Conservation (phyloP, 1,284 basidiomycete genomes). For the Cronartium quercuum region DNA sequence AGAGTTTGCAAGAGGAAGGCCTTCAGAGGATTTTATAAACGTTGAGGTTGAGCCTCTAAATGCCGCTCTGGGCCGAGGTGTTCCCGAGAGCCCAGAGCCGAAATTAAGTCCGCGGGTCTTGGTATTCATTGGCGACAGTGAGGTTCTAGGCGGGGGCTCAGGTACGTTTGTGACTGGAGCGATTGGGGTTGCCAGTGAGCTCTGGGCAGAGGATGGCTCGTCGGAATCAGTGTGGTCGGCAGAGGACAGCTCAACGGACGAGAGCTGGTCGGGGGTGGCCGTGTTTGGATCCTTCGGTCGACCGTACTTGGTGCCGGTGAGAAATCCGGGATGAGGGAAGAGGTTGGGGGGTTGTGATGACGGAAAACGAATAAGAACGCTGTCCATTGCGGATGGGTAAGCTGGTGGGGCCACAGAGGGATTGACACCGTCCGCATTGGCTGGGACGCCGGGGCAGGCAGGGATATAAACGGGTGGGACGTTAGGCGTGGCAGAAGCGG, state of each 20-base stretch:
- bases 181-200: neutral
- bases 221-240: slow-evolving; percentile 13
- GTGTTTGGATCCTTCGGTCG: slow-evolving; percentile 4
- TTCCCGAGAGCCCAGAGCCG: neutral
- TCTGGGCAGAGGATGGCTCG: slow-evolving; percentile 6
- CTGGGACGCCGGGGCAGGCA: neutral
- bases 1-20: slow-evolving; percentile 40
- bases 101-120: slow-evolving; percentile 10
- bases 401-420: slow-evolving; percentile 23
- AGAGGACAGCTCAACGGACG: neutral
- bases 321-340: slow-evolving; percentile 24
- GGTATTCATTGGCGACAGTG: neutral
- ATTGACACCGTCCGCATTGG: neutral
- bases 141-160: neutral
- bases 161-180: neutral
- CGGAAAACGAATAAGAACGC: slow-evolving; percentile 27
- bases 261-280: neutral
- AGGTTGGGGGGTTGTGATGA: slow-evolving; percentile 10
- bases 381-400: slow-evolving; percentile 24
- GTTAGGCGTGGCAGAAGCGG: neutral
- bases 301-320: slow-evolving; percentile 11
- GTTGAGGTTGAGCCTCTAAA: slow-evolving; percentile 43
- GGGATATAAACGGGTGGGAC: neutral
- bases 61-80: slow-evolving; percentile 40
- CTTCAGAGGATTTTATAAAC: slow-evolving; percentile 42